Evolutionary conservation across 2,329 filamentous ascomycete species (phyloP).

Genomic region (Claviceps citrina): DNA sequence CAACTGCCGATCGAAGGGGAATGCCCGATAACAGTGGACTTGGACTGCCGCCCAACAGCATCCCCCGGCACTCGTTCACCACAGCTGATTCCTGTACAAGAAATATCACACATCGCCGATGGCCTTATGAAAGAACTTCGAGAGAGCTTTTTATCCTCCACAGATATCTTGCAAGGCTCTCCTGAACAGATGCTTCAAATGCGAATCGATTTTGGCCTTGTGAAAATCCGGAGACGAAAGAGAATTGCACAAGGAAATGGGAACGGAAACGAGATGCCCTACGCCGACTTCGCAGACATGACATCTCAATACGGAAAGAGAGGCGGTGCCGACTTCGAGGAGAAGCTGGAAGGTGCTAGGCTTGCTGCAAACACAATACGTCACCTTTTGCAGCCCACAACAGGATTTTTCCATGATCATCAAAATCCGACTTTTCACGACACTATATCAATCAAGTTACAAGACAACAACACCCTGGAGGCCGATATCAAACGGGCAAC

Average conservation of each 20-base stretch:
- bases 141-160: slow-evolving; percentile 5
- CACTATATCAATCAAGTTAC: slow-evolving; percentile 8
- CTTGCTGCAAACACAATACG: slow-evolving; percentile 4
- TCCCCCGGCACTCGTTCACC: background rate
- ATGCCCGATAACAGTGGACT: slow-evolving; percentile 10
- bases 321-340: slow-evolving; percentile 16
- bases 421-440: slow-evolving; percentile 8
- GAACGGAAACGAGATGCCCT: slow-evolving; percentile 10
- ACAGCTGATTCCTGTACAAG: background rate
- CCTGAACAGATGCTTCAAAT: slow-evolving; percentile 15
- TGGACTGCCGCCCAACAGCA: slow-evolving; percentile 13
- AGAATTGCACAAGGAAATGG: slow-evolving; percentile 7
- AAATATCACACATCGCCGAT: background rate
- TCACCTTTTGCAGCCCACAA: slow-evolving; percentile 4
- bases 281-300: slow-evolving; percentile 13
- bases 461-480: slow-evolving; percentile 10
- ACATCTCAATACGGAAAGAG: slow-evolving; percentile 14
- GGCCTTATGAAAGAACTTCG: slow-evolving; percentile 1
- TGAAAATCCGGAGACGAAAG: slow-evolving; percentile 15
- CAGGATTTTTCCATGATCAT: slow-evolving; percentile 7
- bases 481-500: slow-evolving; percentile 7
- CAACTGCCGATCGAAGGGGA: slow-evolving; percentile 12
- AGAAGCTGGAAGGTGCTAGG: slow-evolving; percentile 6
- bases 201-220: slow-evolving; percentile 18
- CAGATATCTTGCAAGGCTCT: slow-evolving; percentile 12